Percentiles rank a stretch among this genome's conserved stretches.
Evolutionary conservation across 306 rosid species (phyloP).

Genomic region (Casuarina cunninghamiana): DNA sequence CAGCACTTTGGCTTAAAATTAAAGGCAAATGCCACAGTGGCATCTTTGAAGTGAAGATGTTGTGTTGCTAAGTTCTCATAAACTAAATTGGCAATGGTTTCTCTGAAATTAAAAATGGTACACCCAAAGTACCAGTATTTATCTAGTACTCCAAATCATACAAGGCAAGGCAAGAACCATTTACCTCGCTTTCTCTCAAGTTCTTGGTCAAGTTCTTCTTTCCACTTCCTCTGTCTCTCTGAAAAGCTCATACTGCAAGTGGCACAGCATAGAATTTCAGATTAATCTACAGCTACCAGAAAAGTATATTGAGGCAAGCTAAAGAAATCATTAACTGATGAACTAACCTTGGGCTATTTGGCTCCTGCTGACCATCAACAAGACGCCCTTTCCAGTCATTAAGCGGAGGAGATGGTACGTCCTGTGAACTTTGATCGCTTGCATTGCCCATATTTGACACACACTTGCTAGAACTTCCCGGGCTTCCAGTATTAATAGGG

Average conservation of each 20-base stretch:
- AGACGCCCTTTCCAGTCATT: constrained; percentile 55
- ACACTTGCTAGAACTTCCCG: constrained; percentile 74
- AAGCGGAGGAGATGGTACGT: constrained; percentile 58
- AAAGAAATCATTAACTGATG: constrained; percentile 14
- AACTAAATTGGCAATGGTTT: background rate
- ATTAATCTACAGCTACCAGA: constrained; percentile 13
- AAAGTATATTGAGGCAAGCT: constrained; percentile 16
- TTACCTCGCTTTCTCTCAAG: constrained; percentile 96
- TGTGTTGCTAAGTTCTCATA: background rate
- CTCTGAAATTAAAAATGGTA: background rate
- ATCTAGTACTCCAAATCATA: constrained; percentile 9
- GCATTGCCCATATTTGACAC: constrained; percentile 49
- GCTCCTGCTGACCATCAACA: constrained; percentile 73
- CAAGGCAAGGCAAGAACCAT: constrained; percentile 9
- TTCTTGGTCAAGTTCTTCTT: constrained; percentile 98
- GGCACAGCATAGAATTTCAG: constrained; percentile 18
- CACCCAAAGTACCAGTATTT: background rate
- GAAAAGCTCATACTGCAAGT: constrained; percentile 66
- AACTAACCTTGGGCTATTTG: constrained; percentile 79
- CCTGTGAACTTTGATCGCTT: constrained; percentile 53
- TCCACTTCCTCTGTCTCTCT: constrained; percentile 95
- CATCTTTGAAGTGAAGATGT: background rate
- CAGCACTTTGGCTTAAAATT: background rate
- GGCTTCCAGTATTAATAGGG: constrained; percentile 57
- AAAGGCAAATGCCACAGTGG: background rate